Base-by-base conservation (phyloP, 768 basidiomycete genomes). In the Tricholoma sp. region DNA sequence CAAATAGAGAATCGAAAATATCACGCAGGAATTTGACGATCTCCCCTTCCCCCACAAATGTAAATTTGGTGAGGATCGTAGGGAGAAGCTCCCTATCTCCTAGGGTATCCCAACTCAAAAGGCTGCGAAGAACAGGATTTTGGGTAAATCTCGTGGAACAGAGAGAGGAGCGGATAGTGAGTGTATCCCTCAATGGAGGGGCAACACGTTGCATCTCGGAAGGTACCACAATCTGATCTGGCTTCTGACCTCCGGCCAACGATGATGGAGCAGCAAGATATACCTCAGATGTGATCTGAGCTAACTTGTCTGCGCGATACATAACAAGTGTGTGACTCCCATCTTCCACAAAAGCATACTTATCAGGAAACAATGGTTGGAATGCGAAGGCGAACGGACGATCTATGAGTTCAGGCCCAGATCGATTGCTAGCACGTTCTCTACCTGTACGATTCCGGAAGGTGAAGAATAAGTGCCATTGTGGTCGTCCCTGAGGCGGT, bases 101-200 rank as follows among this genome's bases (percentile, higher is more conserved):
- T 11, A 92, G 74, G 50, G 79, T 78, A 66, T 91, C 85, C 95
- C 94, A 97, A 62, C 83, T 83, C 53, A 96, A 74, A 49, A 97
- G 72, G 59, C 83, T 83, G 50, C 94, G 79, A 4, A 98, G 73
- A 22, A 93, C 88, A 0, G 86, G 79, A 65, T 97, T 95, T 69
- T 97, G 94, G 0, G 95, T 97, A 69, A 89, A 91, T 58, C 84
- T 83, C 8, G 92, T 98, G 6, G 96, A 98, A 67, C 92, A 94
- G 16, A 98, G 81, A 7, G 91, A 96, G 5, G 90, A 89, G 1
- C 95, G 88, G 53, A 98, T 83, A 39, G 83, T 81, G 57, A 95
- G 73, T 18, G 83, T 84, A 68, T 98, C 96, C 54, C 83, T 81
- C 45, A 91, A 71, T 1, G 89, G 85, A 9, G 85, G 79, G 5